Conservation (phyloP, 805 yeast genomes). For the Candida morakotiae region DNA sequence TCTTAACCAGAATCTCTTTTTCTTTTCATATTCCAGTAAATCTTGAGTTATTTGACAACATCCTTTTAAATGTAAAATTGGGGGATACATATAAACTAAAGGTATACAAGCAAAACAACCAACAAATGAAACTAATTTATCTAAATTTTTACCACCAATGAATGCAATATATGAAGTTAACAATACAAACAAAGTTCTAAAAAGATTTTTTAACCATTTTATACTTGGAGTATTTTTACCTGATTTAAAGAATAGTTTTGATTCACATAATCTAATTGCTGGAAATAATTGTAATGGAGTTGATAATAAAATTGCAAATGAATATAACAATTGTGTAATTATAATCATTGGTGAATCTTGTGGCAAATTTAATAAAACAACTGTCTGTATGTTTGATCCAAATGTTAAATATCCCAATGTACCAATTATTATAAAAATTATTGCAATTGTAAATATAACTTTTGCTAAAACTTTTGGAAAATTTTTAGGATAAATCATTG, state of each 20-base stretch:
- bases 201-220: slow-evolving; percentile 65
- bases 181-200: slow-evolving; percentile 52
- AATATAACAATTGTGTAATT: slow-evolving; percentile 65
- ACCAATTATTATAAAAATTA: slow-evolving; percentile 61
- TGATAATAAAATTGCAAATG: slow-evolving; percentile 69
- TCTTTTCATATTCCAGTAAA: slow-evolving; percentile 15
- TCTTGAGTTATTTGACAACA: slow-evolving; percentile 31
- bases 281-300: slow-evolving; percentile 83
- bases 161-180: slow-evolving; percentile 57
- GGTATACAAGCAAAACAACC: slow-evolving; percentile 87
- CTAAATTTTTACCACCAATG: slow-evolving; percentile 65
- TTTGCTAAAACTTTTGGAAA: slow-evolving; percentile 61
- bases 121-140: slow-evolving; percentile 71
- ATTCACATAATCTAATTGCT: slow-evolving; percentile 70
- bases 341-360: slow-evolving; percentile 60
- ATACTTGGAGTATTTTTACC: slow-evolving; percentile 52
- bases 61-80: slow-evolving; percentile 62
- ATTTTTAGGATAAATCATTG: slow-evolving; percentile 72
- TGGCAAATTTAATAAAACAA: slow-evolving; percentile 68
- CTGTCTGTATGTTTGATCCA: slow-evolving; percentile 62
- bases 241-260: slow-evolving; percentile 49
- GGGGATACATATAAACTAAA: slow-evolving; percentile 81
- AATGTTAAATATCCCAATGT: slow-evolving; percentile 66
- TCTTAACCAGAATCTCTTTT: slow-evolving; percentile 34
- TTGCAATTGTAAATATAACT: slow-evolving; percentile 61